Evolutionary conservation across 768 basidiomycete genomes (phyloP).

Genomic region (Amanita molliuscula): DNA sequence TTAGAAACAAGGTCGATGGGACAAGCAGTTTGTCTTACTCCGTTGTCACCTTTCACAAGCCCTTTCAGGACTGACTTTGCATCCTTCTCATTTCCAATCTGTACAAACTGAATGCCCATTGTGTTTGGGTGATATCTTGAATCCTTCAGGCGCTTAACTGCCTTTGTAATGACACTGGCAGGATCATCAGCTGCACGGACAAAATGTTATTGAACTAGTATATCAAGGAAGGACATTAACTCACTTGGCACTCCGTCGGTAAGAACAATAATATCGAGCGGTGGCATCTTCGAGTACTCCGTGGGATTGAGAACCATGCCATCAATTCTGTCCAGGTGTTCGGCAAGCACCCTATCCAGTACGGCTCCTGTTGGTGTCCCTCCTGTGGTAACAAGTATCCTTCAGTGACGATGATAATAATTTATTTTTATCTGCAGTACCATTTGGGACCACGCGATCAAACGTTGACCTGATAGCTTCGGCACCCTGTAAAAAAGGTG

Average conservation of each 20-base stretch:
- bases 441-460: constrained; percentile 9
- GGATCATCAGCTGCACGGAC: constrained; percentile 11
- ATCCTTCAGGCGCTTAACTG: constrained; percentile 14
- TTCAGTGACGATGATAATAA: neutral
- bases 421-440: constrained; percentile 4
- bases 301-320: neutral
- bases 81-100: constrained; percentile 18
- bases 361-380: constrained; percentile 20
- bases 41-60: constrained; percentile 18
- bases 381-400: constrained; percentile 9
- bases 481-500: constrained; percentile 10
- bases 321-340: constrained; percentile 13
- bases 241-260: constrained; percentile 22
- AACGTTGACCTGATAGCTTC: constrained; percentile 13
- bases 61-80: constrained; percentile 15
- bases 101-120: constrained; percentile 23
- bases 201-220: neutral
- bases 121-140: constrained; percentile 18
- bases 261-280: constrained; percentile 22
- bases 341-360: constrained; percentile 14
- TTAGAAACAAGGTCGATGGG: neutral
- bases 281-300: constrained; percentile 15
- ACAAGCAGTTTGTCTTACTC: constrained; percentile 10
- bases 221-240: neutral
- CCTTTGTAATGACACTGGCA: constrained; percentile 13